Conservation (phyloP, 495 filamentous ascomycete genomes). For the Lepraria neglecta region DNA sequence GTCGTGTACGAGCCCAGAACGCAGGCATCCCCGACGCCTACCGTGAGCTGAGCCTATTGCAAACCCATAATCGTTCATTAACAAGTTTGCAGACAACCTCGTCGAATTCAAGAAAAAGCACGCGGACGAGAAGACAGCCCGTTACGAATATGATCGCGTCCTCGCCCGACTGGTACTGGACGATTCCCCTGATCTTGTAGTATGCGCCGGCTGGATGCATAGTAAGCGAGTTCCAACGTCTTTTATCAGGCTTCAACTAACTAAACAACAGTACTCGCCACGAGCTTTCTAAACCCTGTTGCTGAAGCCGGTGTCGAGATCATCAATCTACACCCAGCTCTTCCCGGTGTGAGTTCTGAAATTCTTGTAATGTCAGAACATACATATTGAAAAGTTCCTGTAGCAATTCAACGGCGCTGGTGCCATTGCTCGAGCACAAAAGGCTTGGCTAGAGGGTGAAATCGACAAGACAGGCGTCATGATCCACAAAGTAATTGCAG, state of each 20-base stretch:
- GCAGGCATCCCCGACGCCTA: slow-evolving; percentile 74
- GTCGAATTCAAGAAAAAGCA: slow-evolving; percentile 4
- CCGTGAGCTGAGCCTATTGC: slow-evolving; percentile 59
- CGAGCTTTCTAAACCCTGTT: slow-evolving; percentile 60
- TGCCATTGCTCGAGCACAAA: slow-evolving; percentile 73
- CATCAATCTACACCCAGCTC: slow-evolving; percentile 82
- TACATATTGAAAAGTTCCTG: not conserved
- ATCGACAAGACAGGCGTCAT: slow-evolving; percentile 84
- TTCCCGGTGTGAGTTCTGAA: slow-evolving; percentile 43
- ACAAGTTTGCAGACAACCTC: slow-evolving; percentile 5
- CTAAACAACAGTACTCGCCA: slow-evolving; percentile 45
- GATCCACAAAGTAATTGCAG: slow-evolving; percentile 81
- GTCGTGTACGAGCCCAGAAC: slow-evolving; percentile 62
- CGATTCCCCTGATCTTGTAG: slow-evolving; percentile 5
- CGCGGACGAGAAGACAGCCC: slow-evolving; percentile 10
- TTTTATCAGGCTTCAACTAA: not conserved
- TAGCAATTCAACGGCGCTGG: slow-evolving; percentile 67
- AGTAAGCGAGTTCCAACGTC: not conserved
- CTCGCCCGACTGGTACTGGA: not conserved
- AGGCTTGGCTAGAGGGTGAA: slow-evolving; percentile 63
- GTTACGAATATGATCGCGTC: slow-evolving; percentile 8
- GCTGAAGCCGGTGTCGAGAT: slow-evolving; percentile 53
- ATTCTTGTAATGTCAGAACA: not conserved
- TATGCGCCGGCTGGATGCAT: slow-evolving; percentile 12
- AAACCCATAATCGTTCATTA: not conserved